phyloP scores from a whole-genome alignment of 257 asterid species.

The Solanum sejunctum region DNA sequence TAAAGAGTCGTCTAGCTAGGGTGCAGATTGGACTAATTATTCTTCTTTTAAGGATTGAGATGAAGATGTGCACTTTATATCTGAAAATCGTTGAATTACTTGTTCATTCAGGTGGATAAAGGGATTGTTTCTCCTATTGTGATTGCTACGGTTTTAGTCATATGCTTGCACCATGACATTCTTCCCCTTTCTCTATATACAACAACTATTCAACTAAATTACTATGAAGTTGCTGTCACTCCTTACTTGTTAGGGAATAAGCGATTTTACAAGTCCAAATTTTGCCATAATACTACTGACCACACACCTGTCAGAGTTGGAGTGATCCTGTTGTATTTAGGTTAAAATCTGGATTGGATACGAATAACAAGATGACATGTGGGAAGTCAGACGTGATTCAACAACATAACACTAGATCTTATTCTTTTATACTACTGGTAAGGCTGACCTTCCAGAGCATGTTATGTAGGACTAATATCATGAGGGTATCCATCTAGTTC shows the following conservation, averaged over 20 bases:
- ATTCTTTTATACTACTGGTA: neutral
- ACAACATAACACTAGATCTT: neutral
- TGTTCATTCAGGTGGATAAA: too few relatives aligned
- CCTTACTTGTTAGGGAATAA: too few relatives aligned
- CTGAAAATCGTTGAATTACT: neutral
- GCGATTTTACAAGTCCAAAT: neutral
- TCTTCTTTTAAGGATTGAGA: neutral
- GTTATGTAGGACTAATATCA: too few relatives aligned
- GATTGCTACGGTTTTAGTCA: neutral
- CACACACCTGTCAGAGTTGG: neutral
- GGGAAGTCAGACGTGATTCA: neutral
- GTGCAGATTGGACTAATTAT: neutral
- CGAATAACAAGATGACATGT: neutral
- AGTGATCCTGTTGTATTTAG: neutral
- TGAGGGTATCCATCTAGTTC: too few relatives aligned
- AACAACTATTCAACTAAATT: too few relatives aligned
- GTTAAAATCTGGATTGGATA: neutral
- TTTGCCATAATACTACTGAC: neutral
- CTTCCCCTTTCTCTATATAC: too few relatives aligned
- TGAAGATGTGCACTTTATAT: neutral
- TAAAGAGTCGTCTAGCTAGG: neutral
- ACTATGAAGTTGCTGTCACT: too few relatives aligned
- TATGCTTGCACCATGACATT: too few relatives aligned
- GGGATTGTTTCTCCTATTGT: too few relatives aligned
- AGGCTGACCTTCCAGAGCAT: too few relatives aligned